Evolutionary conservation across 192 early-diverging fungal genomes (phyloP), one percentile per base, ranked within the genome.

Genomic region (Coemansia sp.): DNA sequence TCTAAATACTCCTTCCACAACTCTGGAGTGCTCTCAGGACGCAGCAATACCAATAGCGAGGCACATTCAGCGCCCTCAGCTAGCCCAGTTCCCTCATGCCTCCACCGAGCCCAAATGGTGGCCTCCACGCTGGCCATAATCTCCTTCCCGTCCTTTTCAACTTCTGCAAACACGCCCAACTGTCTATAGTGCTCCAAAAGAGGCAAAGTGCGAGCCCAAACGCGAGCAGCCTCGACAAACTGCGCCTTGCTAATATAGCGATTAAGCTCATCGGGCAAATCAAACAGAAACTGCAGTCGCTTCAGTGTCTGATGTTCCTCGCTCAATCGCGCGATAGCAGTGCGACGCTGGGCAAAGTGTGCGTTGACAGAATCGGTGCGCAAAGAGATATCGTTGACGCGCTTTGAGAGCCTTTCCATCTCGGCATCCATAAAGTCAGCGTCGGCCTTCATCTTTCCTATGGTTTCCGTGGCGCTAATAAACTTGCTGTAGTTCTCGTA

Each of bases 401-500:
- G 90, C 38, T 79, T 64, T 21, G 87, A 81, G 36, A 98, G 80
- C 40, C 86, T 74, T 42, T 72, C 80, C 92, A 95, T 94, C 69
- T 95, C 91, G 2, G 79, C 80, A 59, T 95, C 92, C 89, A 98
- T 92, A 46, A 85, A 84, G 51, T 93, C 91, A 6, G 94, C 92
- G 66, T 94, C 91, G 4, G 83, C 83, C 72, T 89, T 88, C 91
- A 98, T 95, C 84, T 90, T 69, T 9, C 86, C 67, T 48, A 99
- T 94, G 1, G 96, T 94, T 59, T 97, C 94, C 2, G 94, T 94
- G 0, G 96, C 96, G 39, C 88, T 91, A 51, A 97, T 94, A 67
- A 99, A 97, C 84, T 95, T 94, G 86, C 86, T 93, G 70, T 99
- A 99, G 85, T 99, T 99, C 82, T 97, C 93, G 72, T 99, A 99